phyloP scores from a whole-genome alignment of 805 yeast species.

The Saccharomycopsis amapae region DNA sequence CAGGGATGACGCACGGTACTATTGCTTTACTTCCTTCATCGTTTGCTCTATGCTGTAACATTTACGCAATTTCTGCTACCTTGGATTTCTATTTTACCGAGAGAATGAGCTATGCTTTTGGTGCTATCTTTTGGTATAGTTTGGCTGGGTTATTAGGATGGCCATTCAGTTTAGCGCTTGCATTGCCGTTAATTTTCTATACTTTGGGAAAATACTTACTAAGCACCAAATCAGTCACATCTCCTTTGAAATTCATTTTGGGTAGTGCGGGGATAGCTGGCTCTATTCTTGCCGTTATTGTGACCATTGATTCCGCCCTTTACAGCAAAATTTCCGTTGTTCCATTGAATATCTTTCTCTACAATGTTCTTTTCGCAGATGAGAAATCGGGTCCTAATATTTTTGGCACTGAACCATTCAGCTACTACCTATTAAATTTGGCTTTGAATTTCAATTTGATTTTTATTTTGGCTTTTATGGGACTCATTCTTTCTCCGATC shows the following conservation, averaged over 20 bases:
- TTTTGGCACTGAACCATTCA: slow-evolving; percentile 78
- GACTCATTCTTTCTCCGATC: slow-evolving; percentile 30
- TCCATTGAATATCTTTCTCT: slow-evolving; percentile 73
- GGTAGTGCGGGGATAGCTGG: slow-evolving; percentile 23
- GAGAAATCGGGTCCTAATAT: slow-evolving; percentile 78
- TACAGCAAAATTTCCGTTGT: slow-evolving; percentile 60
- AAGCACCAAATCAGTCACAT: slow-evolving; percentile 13
- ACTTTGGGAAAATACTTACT: neutral
- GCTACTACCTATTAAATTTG: slow-evolving; percentile 63
- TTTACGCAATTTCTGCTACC: slow-evolving; percentile 38
- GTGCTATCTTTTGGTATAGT: slow-evolving; percentile 27
- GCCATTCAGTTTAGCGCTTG: slow-evolving; percentile 75
- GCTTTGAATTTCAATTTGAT: slow-evolving; percentile 65
- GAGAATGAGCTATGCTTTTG: neutral
- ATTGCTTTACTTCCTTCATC: slow-evolving; percentile 81
- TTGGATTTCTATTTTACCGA: slow-evolving; percentile 28
- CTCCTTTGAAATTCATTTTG: slow-evolving; percentile 23
- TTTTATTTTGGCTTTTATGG: slow-evolving; percentile 36
- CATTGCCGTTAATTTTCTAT: slow-evolving; percentile 49
- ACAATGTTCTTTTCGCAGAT: slow-evolving; percentile 66
- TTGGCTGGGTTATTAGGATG: slow-evolving; percentile 83
- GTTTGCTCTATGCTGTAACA: slow-evolving; percentile 53
- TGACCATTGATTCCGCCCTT: slow-evolving; percentile 49
- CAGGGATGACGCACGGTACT: slow-evolving; percentile 88
- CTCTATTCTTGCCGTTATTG: slow-evolving; percentile 27